Conservation (phyloP, 805 yeast genomes). For the Torulaspora quercuum region DNA sequence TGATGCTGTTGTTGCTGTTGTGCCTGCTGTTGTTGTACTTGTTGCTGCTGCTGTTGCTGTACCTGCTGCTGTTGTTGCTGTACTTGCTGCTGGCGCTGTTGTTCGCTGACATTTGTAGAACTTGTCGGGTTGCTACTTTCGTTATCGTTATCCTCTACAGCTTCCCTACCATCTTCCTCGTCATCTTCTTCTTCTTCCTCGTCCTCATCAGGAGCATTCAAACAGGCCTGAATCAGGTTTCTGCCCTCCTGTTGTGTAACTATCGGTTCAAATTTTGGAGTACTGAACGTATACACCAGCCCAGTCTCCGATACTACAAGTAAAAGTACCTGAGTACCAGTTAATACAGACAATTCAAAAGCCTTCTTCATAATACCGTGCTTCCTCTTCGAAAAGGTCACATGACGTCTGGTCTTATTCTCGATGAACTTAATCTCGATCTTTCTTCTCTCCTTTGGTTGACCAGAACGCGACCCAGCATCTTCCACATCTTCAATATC, state of each 20-base stretch:
- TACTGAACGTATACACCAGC: constrained; percentile 93
- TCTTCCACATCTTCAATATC: constrained; percentile 20
- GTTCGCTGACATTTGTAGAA: too few relatives aligned
- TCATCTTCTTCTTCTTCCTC: constrained; percentile 64
- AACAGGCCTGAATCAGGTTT: constrained; percentile 91
- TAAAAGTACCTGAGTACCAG: constrained; percentile 94
- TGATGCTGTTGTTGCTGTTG: constrained; percentile 16
- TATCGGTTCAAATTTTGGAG: constrained; percentile 97
- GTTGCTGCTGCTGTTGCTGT: constrained; percentile 18
- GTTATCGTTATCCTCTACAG: constrained; percentile 33
- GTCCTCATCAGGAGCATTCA: constrained; percentile 92
- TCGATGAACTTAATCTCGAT: constrained; percentile 96
- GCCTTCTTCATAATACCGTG: constrained; percentile 99
- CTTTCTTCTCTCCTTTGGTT: constrained; percentile 67
- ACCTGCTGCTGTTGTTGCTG: constrained; percentile 23
- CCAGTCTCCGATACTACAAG: constrained; percentile 98
- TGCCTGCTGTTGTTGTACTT: constrained; percentile 13
- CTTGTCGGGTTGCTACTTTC: constrained; percentile 22
- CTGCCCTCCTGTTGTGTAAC: constrained; percentile 98
- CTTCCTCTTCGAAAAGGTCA: constrained; percentile 95
- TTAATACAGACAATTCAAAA: constrained; percentile 92
- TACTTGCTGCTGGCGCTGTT: constrained; percentile 14
- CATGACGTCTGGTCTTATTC: constrained; percentile 96
- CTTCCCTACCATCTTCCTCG: constrained; percentile 34
- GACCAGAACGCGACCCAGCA: constrained; percentile 16